phyloP scores from a whole-genome alignment of 768 basidiomycete species.

The Coprinopsis strossmayeri region DNA sequence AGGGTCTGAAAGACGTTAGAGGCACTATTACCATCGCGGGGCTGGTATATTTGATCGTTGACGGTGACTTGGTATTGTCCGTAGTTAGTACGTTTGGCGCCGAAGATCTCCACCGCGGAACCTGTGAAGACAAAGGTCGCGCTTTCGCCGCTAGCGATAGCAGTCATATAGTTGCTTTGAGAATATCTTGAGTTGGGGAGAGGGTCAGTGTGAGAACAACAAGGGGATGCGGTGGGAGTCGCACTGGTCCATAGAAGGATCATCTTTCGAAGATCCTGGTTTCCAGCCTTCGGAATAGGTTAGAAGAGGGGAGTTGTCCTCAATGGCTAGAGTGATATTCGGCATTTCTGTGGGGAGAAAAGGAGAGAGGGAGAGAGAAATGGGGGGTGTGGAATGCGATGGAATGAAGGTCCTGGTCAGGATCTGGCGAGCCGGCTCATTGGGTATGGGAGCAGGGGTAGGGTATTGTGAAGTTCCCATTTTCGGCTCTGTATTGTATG shows the following conservation, averaged over 20 bases:
- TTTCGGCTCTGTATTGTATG: no score
- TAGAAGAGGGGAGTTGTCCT: constrained; percentile 6
- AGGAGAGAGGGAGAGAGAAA: not conserved
- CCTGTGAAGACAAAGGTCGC: not conserved
- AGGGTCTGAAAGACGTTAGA: constrained; percentile 31
- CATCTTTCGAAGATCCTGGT: not conserved
- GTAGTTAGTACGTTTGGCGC: not conserved
- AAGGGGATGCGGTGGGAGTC: not conserved
- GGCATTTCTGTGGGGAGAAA: not conserved
- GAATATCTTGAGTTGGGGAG: not conserved
- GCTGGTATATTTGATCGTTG: constrained; percentile 14
- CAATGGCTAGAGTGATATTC: constrained; percentile 3
- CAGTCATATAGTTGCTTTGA: not conserved
- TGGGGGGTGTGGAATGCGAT: not conserved
- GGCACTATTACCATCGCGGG: constrained; percentile 21
- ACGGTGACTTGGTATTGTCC: not conserved
- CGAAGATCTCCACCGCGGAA: not conserved
- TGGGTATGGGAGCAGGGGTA: no score
- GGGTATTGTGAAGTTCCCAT: no score
- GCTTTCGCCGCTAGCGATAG: not conserved
- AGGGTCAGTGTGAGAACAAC: not conserved
- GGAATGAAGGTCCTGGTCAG: no score
- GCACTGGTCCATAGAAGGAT: not conserved
- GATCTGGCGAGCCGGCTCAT: no score
- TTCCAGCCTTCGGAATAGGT: not conserved